These are phyloP conservation scores for Fagus sylvatica DNA, from an alignment of 306 rosid species.

Conservation along the genomic window DNA sequence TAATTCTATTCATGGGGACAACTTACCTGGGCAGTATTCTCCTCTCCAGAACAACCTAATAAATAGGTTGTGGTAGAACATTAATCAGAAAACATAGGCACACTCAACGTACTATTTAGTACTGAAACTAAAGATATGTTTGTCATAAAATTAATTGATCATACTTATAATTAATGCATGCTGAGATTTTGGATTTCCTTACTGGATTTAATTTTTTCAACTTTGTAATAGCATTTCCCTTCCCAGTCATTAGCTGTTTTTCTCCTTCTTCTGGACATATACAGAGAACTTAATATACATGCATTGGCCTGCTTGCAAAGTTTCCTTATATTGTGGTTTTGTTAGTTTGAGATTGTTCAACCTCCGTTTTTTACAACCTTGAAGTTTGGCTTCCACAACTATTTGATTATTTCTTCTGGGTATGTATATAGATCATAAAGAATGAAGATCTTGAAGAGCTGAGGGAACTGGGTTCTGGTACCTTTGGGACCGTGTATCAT, in stretches of 20 bases:
- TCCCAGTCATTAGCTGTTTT: background rate
- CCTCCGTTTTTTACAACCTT: background rate
- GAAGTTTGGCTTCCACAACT: background rate
- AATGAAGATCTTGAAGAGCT: conserved; percentile 93
- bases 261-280: background rate
- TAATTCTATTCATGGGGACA: background rate
- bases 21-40: background rate
- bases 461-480: conserved; percentile 86
- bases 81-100: background rate
- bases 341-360: background rate
- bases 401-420: conserved; percentile 34
- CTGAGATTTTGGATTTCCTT: background rate
- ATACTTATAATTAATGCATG: background rate
- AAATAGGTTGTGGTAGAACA: background rate
- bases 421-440: conserved; percentile 63
- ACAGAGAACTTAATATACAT: background rate
- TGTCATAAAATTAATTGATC: background rate
- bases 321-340: background rate
- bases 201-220: background rate
- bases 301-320: background rate
- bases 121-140: background rate
- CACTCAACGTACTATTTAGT: background rate
- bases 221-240: background rate
- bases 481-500: conserved; percentile 94
- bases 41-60: background rate